Evolutionary conservation across 306 rosid genomes (phyloP).

Genomic region (Trifolium fragiferum): DNA sequence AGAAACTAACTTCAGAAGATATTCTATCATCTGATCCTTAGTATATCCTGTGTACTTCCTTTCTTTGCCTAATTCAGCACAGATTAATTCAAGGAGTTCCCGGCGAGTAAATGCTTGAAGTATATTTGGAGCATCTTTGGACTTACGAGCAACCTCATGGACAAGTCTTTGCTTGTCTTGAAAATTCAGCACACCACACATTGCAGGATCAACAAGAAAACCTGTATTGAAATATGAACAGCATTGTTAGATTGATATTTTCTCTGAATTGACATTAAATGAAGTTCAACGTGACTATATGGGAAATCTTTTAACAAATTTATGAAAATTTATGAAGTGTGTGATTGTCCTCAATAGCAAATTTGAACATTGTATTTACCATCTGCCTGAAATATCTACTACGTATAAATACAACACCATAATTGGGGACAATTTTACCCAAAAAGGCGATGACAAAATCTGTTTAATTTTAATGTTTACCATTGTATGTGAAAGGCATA

Average conservation of each 20-base stretch:
- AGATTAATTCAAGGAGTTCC: slow-evolving; percentile 83
- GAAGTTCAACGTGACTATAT: slow-evolving; percentile 14
- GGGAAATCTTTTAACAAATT: slow-evolving; percentile 28
- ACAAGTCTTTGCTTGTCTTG: slow-evolving; percentile 72
- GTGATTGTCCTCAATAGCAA: slow-evolving; percentile 4
- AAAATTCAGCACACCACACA: slow-evolving; percentile 63
- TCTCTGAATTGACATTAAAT: slow-evolving; percentile 6
- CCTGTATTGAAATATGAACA: slow-evolving; percentile 51
- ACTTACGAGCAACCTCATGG: slow-evolving; percentile 63
- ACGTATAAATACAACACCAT: slow-evolving; percentile 5
- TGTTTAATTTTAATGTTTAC: not conserved
- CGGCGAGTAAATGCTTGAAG: slow-evolving; percentile 78
- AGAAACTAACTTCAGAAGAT: slow-evolving; percentile 70
- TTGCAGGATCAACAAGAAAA: slow-evolving; percentile 65
- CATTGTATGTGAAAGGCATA: not conserved
- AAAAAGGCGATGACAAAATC: not conserved
- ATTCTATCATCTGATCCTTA: slow-evolving; percentile 74
- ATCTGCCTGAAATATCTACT: slow-evolving; percentile 35
- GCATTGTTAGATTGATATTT: slow-evolving; percentile 20
- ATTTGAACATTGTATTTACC: slow-evolving; percentile 33
- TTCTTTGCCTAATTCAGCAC: slow-evolving; percentile 88
- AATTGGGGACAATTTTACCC: slow-evolving; percentile 1
- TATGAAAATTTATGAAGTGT: not conserved
- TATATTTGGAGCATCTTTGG: slow-evolving; percentile 69
- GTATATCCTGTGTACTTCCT: slow-evolving; percentile 89